phyloP scores from a whole-genome alignment of 331 rosid species.

The Dryas integrifolia region DNA sequence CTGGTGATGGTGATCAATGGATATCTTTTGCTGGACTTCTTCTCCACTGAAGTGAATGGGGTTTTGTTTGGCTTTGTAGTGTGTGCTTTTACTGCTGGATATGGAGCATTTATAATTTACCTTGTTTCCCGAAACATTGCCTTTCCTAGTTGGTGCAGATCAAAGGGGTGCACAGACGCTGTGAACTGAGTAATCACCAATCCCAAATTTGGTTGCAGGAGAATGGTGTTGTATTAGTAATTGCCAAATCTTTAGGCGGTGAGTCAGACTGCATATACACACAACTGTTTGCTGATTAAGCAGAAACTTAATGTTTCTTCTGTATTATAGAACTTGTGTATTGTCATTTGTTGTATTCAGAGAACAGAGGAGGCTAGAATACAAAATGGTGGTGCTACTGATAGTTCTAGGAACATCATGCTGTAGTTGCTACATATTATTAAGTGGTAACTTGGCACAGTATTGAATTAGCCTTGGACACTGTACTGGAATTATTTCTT shows the following conservation, averaged over 20 bases:
- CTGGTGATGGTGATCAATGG: conserved; percentile 90
- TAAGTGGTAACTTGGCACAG: neutral
- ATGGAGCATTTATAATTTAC: conserved; percentile 68
- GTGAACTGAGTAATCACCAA: conserved; percentile 40
- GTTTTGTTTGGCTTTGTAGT: conserved; percentile 34
- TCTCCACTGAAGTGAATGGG: conserved; percentile 73
- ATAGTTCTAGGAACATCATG: neutral
- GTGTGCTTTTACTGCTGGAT: conserved; percentile 49
- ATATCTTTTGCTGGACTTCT: conserved; percentile 74
- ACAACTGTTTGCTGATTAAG: conserved; percentile 1
- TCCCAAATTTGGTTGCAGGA: neutral
- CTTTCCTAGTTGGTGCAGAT: conserved; percentile 41
- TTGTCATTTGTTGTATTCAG: neutral
- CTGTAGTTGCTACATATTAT: neutral
- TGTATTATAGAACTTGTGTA: neutral
- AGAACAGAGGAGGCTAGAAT: neutral
- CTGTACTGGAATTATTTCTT: neutral
- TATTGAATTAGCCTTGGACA: neutral
- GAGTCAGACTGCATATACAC: conserved; percentile 5
- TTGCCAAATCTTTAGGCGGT: conserved; percentile 16
- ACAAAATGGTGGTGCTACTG: neutral
- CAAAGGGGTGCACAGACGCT: conserved; percentile 35
- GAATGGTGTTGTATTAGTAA: conserved; percentile 9
- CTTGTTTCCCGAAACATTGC: conserved; percentile 50
- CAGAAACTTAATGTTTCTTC: neutral